phyloP scores from a whole-genome alignment of 1,284 basidiomycete genomes.

The Quambalaria eucalypti region DNA sequence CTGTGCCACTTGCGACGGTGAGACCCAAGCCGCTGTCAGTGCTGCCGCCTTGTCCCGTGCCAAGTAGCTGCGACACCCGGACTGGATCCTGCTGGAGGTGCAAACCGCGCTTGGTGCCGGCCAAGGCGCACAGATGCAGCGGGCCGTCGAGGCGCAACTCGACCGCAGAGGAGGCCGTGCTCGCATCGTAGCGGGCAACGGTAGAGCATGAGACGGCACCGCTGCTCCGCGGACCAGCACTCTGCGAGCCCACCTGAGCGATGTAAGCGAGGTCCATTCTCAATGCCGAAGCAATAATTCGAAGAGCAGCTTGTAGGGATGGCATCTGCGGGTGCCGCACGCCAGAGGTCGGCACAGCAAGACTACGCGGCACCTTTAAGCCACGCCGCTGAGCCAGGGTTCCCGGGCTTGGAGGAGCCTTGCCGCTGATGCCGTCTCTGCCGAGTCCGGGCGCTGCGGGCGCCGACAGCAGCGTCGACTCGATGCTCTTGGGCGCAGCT shows the following conservation, averaged over 20 bases:
- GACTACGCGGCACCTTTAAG: neutral
- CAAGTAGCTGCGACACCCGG: conserved; percentile 4
- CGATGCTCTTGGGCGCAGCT: neutral
- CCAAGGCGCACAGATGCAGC: conserved; percentile 10
- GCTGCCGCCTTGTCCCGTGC: neutral
- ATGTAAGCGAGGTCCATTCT: conserved; percentile 7
- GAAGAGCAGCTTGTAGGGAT: conserved; percentile 6
- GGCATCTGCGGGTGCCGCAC: neutral
- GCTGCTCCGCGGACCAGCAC: neutral
- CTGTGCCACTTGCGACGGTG: too few species aligned
- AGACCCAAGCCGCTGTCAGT: too few species aligned
- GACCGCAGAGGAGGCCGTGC: neutral
- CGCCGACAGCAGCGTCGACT: neutral
- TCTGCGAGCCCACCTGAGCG: conserved; percentile 4
- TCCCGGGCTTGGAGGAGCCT: conserved; percentile 1
- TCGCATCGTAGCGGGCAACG: neutral
- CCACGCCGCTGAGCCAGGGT: conserved; percentile 2
- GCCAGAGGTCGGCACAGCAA: neutral
- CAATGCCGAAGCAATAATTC: conserved; percentile 4
- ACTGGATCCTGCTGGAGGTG: conserved; percentile 1
- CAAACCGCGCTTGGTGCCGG: conserved; percentile 6
- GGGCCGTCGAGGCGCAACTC: neutral
- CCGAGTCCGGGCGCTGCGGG: neutral
- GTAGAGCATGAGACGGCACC: conserved; percentile 2
- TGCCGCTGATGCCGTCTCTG: too few species aligned